A percentile compares a stretch with the other conserved stretches of the same genome.
Evolutionary conservation across 305 asterid genomes (phyloP).

Genomic region (Fraxinus platypoda): DNA sequence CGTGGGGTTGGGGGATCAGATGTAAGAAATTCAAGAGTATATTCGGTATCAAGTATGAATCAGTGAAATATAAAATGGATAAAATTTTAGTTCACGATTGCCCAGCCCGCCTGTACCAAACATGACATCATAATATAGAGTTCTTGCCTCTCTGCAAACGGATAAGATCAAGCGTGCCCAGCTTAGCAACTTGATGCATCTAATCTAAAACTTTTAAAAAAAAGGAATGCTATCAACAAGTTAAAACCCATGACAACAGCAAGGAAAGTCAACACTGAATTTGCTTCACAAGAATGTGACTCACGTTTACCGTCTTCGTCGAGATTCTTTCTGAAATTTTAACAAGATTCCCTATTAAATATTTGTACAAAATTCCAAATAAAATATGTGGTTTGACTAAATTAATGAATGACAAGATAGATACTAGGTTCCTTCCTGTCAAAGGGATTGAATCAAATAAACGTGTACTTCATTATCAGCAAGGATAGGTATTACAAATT

Average conservation of each 20-base stretch:
- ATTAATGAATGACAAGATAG: constrained; percentile 4
- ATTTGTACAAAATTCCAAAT: background rate
- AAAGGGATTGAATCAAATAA: constrained; percentile 18
- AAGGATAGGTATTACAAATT: constrained; percentile 21
- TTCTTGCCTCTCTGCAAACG: background rate
- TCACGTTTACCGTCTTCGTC: background rate
- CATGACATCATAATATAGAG: background rate
- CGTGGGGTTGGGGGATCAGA: background rate
- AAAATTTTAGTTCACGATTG: background rate
- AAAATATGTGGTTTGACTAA: background rate
- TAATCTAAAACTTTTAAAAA: background rate
- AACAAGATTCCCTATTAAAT: background rate
- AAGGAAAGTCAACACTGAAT: background rate
- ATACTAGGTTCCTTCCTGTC: constrained; percentile 8
- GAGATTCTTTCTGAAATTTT: background rate
- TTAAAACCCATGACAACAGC: background rate
- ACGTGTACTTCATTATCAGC: constrained; percentile 17
- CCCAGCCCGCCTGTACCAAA: background rate
- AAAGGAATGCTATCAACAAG: background rate
- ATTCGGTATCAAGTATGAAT: background rate
- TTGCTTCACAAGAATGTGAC: background rate
- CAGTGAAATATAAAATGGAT: background rate
- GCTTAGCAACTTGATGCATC: background rate
- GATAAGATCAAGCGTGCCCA: background rate
- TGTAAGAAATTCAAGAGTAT: background rate